Percentiles rank a stretch among this genome's conserved stretches.
phyloP scores from a whole-genome alignment of 2,329 filamentous ascomycete genomes.

The Fonsecaea nubica region DNA sequence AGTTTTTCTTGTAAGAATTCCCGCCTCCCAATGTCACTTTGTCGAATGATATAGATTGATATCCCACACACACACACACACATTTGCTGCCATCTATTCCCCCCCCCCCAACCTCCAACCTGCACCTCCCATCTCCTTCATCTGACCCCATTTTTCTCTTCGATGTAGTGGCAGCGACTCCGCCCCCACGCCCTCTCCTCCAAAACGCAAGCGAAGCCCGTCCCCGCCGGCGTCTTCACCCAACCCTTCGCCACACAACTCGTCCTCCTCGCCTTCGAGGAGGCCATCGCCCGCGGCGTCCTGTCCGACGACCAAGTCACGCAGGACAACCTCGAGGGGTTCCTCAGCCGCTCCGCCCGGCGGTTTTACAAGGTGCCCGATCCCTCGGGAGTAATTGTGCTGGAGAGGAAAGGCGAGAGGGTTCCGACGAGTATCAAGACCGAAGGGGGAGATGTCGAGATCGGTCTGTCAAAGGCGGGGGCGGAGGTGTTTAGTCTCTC shows the following conservation, averaged over 20 bases:
- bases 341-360: conserved; percentile 64
- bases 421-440: conserved; percentile 63
- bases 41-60: no score
- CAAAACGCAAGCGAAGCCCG: conserved; percentile 49
- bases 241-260: conserved; percentile 65
- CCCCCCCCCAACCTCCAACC: no score
- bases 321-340: conserved; percentile 61
- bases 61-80: no score
- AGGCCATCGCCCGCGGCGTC: conserved; percentile 61
- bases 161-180: conserved; percentile 63
- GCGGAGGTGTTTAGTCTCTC: conserved; percentile 10
- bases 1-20: conserved; percentile 64
- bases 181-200: conserved; percentile 66
- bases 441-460: conserved; percentile 60
- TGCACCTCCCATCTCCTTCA: no score
- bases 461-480: conserved; percentile 43
- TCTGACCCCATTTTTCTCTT: not conserved
- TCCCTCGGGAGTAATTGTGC: conserved; percentile 57
- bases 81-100: not conserved
- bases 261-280: conserved; percentile 65
- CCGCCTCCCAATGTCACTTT: no score
- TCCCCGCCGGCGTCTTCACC: conserved; percentile 67
- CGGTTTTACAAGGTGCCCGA: conserved; percentile 60
- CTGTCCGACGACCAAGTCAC: conserved; percentile 62
- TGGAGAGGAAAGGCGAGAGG: conserved; percentile 63